Conservation (phyloP, 2,329 filamentous ascomycete genomes). For the Monilinia fructigena region DNA sequence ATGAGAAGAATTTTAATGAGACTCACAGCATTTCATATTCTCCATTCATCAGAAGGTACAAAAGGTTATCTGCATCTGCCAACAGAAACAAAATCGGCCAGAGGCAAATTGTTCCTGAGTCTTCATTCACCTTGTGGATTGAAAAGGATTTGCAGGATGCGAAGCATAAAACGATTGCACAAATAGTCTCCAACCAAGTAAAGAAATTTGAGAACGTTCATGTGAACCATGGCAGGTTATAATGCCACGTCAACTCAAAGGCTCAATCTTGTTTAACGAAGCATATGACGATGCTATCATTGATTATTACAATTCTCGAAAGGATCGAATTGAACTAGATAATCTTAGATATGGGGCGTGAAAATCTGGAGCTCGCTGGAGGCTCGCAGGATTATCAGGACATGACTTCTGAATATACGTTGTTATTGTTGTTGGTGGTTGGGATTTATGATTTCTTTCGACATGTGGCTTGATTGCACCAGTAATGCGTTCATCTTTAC, state of each 20-base stretch:
- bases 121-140: background rate
- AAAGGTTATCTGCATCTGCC: background rate
- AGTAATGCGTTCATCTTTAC: background rate
- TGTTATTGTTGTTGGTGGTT: background rate
- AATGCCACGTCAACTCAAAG: background rate
- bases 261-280: background rate
- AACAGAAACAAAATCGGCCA: background rate
- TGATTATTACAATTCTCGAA: background rate
- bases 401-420: background rate
- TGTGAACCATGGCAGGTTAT: background rate
- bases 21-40: background rate
- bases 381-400: background rate
- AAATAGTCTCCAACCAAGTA: background rate
- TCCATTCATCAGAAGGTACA: background rate
- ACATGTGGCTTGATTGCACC: background rate
- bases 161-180: conserved; percentile 3
- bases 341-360: background rate
- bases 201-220: background rate
- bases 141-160: background rate
- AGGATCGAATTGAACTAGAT: conserved; percentile 3
- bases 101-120: background rate
- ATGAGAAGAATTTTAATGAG: conserved; percentile 2
- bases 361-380: conserved; percentile 14
- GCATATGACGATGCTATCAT: conserved; percentile 7
- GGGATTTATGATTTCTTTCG: background rate